Evolutionary conservation across 306 rosid genomes (phyloP), one percentile per base, ranked within the genome.

Genomic region (Sphenostylis stenocarpa): DNA sequence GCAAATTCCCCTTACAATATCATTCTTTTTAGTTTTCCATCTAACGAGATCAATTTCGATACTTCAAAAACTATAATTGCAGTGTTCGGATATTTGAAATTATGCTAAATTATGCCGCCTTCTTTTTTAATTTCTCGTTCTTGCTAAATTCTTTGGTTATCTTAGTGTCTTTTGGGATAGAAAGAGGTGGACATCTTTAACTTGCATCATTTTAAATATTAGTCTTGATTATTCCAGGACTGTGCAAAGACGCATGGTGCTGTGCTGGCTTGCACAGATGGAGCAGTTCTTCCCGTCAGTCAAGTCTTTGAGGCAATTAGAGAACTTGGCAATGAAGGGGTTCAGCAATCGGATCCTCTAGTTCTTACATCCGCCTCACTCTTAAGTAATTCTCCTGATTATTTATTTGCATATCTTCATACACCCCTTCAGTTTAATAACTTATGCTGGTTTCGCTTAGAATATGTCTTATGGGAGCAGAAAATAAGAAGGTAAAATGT

Each of bases 221-320:
- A 9, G 39, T 6, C n/a, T 51, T 29, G 34, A 65, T 47, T 57
- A 13, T 57, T 57, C n/a, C 52, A 91, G 94, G 92, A 75, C 62
- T 62, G 83, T 62, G 26, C 84, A n/a, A 84, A 69, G 73, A 77
- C 44, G 19, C 7, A 31, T 43, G 77, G 80, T 65, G 65, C 80
- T 19, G 88, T 87, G 70, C 67, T 92, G 86, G 96, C 91, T 28
- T 77, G 87, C 64, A 87, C 97, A 13, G 96, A 92, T 77, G 90
- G 83, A 51, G 85, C 78, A 4, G 85, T 83, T 84, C 87, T 92
- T 43, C 68, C 93, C 19, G 47, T 82, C 7, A 75, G 83, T 79
- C 80, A 73, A 26, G 85, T 92, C 51, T 69, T 76, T 45, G 86
- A 76, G 73, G 86, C 84, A 7, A 65, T 85, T 5, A 79, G 28